Evolutionary conservation across 2,329 filamentous ascomycete genomes (phyloP).

Genomic region (Fusarium temperatum): DNA sequence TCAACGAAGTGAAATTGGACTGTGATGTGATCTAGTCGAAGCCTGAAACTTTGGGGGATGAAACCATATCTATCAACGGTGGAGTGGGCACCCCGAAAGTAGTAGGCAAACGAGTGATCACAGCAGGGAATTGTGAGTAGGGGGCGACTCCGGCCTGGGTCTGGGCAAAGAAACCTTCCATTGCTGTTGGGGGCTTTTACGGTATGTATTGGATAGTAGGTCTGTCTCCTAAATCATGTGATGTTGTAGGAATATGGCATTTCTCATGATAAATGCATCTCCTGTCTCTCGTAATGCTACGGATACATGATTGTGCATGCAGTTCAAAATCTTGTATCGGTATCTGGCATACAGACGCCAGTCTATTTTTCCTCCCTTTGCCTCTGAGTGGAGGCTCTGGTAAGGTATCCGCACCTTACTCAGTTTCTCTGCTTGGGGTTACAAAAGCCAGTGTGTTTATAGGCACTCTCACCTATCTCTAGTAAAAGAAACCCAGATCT

Average conservation of each 20-base stretch:
- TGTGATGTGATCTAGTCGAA: slow-evolving; percentile 8
- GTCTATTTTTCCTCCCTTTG: neutral
- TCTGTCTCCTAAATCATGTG: neutral
- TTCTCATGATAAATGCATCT: neutral
- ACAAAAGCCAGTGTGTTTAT: neutral
- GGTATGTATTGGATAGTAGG: neutral
- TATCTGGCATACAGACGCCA: neutral
- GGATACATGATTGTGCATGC: neutral
- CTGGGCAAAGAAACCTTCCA: neutral
- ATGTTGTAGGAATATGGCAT: neutral
- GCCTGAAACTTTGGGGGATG: slow-evolving; percentile 27
- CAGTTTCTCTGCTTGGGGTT: neutral
- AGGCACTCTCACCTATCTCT: neutral
- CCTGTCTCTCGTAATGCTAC: neutral
- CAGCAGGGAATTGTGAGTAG: neutral
- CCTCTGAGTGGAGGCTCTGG: neutral
- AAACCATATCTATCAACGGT: slow-evolving; percentile 18
- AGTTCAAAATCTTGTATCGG: neutral
- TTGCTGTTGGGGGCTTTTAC: neutral
- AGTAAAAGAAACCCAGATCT: neutral
- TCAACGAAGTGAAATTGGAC: slow-evolving; percentile 6
- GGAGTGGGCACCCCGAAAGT: slow-evolving; percentile 7
- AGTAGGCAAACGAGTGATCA: slow-evolving; percentile 25
- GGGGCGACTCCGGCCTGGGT: neutral
- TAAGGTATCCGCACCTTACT: neutral